phyloP scores from a whole-genome alignment of 2,329 filamentous ascomycete species.

The Penicillium psychrosexuale region DNA sequence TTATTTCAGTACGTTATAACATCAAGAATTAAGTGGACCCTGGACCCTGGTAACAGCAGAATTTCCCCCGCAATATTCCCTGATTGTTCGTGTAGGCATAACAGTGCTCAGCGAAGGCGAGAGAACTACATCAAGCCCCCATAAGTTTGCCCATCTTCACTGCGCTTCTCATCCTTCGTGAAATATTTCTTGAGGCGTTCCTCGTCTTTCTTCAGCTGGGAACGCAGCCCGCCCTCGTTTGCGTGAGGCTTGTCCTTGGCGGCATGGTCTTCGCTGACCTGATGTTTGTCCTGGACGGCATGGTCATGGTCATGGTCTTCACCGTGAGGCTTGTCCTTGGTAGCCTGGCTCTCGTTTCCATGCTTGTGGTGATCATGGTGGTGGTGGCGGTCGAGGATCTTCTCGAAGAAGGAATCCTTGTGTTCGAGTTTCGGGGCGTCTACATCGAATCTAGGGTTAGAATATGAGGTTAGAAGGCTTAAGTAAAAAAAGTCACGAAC shows the following conservation, averaged over 20 bases:
- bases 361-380: neutral
- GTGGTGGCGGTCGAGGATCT: neutral
- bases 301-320: too few species aligned
- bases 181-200: neutral
- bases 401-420: neutral
- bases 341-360: neutral
- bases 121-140: neutral
- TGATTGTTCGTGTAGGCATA: neutral
- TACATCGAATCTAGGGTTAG: conserved; percentile 29
- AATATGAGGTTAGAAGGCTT: neutral
- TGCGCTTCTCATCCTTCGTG: neutral
- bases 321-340: neutral
- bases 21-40: neutral
- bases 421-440: neutral
- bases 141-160: neutral
- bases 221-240: neutral
- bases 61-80: neutral
- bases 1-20: neutral
- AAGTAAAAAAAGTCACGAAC: neutral
- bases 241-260: neutral
- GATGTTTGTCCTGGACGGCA: neutral
- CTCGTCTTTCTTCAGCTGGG: neutral
- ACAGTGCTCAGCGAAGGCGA: neutral
- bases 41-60: neutral
- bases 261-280: neutral